Evolutionary conservation across 2,329 filamentous ascomycete genomes (phyloP).

Genomic region (Exophiala lecanii-corni): DNA sequence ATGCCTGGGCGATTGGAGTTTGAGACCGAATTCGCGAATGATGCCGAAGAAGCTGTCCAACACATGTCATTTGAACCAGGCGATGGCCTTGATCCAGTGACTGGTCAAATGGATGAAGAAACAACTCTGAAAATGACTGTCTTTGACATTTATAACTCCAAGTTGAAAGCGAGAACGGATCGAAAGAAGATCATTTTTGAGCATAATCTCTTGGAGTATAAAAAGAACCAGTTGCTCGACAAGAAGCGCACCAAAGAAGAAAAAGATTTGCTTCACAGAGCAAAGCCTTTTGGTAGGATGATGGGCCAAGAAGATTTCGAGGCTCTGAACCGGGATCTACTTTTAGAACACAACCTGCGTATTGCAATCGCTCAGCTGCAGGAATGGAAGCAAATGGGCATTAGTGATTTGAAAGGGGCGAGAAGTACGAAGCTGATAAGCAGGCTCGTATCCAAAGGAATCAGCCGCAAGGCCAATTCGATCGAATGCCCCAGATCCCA

Average conservation of each 20-base stretch:
- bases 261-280: constrained; percentile 81
- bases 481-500: constrained; percentile 63
- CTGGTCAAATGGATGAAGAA: constrained; percentile 84
- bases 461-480: constrained; percentile 72
- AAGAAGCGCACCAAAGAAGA: constrained; percentile 98
- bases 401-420: constrained; percentile 81
- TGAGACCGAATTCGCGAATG: constrained; percentile 95
- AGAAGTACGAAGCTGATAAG: constrained; percentile 92
- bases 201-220: constrained; percentile 86
- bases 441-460: constrained; percentile 62
- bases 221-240: constrained; percentile 81
- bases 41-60: constrained; percentile 96
- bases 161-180: constrained; percentile 84
- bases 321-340: constrained; percentile 73
- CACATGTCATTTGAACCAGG: constrained; percentile 98
- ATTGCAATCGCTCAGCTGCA: constrained; percentile 87
- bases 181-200: constrained; percentile 96
- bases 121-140: constrained; percentile 97
- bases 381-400: constrained; percentile 83
- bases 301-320: constrained; percentile 94
- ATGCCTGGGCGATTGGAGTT: constrained; percentile 98
- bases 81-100: constrained; percentile 80
- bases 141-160: constrained; percentile 96
- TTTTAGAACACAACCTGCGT: constrained; percentile 86
- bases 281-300: constrained; percentile 93